A percentile compares a stretch with the other conserved stretches of the same genome.
Evolutionary conservation across 2,329 filamentous ascomycete genomes (phyloP).

Genomic region (Aspergillus pseudoviridinutans): DNA sequence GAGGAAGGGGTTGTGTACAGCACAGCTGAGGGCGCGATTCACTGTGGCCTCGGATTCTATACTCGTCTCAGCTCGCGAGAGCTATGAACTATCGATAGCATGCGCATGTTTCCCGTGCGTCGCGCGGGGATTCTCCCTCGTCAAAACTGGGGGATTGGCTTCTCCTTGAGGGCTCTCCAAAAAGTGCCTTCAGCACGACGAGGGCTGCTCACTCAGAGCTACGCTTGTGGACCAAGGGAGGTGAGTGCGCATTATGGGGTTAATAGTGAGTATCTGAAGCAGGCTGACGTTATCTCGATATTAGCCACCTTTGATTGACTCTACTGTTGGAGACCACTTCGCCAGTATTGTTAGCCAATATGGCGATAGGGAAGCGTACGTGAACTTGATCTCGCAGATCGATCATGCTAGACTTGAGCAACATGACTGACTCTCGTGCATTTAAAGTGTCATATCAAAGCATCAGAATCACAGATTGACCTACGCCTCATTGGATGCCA

Average conservation of each 20-base stretch:
- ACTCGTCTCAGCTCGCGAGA: not conserved
- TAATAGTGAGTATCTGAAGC: not conserved
- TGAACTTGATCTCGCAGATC: slow-evolving; percentile 4
- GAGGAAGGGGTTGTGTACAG: not conserved
- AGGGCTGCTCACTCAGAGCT: slow-evolving; percentile 25
- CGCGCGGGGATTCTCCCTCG: slow-evolving; percentile 2
- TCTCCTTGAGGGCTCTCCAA: not conserved
- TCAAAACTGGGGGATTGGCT: not conserved
- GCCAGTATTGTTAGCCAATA: slow-evolving; percentile 38
- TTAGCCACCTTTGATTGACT: slow-evolving; percentile 45
- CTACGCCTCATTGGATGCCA: slow-evolving; percentile 69
- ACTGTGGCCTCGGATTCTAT: not conserved
- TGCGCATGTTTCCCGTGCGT: not conserved
- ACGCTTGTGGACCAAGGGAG: slow-evolving; percentile 28
- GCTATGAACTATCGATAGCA: not conserved
- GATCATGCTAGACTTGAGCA: not conserved
- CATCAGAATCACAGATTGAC: slow-evolving; percentile 64
- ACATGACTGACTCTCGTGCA: not conserved
- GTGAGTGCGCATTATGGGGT: slow-evolving; percentile 12
- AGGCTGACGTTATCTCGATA: not conserved
- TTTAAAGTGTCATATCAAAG: slow-evolving; percentile 51
- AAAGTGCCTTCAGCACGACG: slow-evolving; percentile 6
- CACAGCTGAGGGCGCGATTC: not conserved
- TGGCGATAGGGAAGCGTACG: slow-evolving; percentile 52
- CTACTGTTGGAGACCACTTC: slow-evolving; percentile 47